These are phyloP conservation scores for Auricularia sp. DNA, from an alignment of 768 basidiomycete genomes.

Conservation along the genomic window DNA sequence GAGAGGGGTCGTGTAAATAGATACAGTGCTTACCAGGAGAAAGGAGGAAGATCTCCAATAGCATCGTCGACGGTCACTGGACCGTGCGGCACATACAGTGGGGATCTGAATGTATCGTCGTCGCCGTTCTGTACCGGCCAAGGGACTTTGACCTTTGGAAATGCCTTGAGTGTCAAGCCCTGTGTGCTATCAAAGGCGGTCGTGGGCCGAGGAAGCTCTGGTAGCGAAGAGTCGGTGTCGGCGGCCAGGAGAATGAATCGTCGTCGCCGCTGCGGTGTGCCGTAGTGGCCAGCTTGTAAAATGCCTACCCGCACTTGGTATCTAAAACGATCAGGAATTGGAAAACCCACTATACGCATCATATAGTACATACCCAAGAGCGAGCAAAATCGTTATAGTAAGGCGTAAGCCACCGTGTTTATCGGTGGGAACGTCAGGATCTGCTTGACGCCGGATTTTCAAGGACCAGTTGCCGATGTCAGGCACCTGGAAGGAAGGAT, in stretches of 20 bases:
- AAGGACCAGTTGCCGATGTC: not conserved
- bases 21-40: conserved; percentile 4
- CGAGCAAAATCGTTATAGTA: conserved; percentile 6
- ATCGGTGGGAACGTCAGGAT: not conserved
- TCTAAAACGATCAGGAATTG: not conserved
- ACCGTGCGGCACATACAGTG: not conserved
- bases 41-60: conserved; percentile 5
- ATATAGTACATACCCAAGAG: not conserved
- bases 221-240: conserved; percentile 5
- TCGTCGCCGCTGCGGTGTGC: conserved; percentile 10
- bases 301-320: conserved; percentile 13
- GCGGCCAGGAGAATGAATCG: conserved; percentile 12
- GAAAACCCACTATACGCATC: not conserved
- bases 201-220: conserved; percentile 11
- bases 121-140: not conserved
- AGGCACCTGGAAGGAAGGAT: not conserved
- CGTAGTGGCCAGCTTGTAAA: conserved; percentile 13
- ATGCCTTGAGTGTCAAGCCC: not conserved
- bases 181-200: not conserved
- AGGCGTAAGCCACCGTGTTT: not conserved
- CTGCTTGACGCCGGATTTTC: not conserved
- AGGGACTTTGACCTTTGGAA: not conserved
- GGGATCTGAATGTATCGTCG: not conserved
- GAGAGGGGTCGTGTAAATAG: not conserved
- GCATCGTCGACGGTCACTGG: conserved; percentile 5